phyloP scores from a whole-genome alignment of 306 rosid genomes.

The Aeschynomene evenia region DNA sequence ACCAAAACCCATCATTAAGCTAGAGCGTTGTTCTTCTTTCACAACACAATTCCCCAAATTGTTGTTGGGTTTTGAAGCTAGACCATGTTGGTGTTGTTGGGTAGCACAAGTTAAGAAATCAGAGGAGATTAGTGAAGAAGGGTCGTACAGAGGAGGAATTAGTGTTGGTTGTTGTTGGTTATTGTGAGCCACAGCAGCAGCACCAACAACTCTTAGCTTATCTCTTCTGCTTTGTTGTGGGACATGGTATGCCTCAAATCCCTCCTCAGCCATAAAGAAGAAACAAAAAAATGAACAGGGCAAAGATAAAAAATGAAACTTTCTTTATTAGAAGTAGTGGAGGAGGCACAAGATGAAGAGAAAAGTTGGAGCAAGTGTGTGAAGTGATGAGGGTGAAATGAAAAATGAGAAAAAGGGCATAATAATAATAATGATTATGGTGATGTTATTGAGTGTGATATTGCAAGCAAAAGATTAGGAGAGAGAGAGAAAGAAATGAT shows the following conservation, averaged over 20 bases:
- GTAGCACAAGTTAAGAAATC: conserved; percentile 36
- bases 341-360: not conserved
- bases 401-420: no score
- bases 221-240: conserved; percentile 93
- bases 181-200: conserved; percentile 40
- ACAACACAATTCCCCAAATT: conserved; percentile 11
- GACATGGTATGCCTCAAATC: conserved; percentile 80
- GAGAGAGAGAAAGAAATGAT: not conserved
- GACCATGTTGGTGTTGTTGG: not conserved
- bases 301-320: conserved; percentile 1
- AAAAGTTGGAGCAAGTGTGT: not conserved
- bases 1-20: conserved; percentile 54
- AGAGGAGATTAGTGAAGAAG: conserved; percentile 54
- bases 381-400: not conserved
- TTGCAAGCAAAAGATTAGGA: not conserved
- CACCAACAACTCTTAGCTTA: conserved; percentile 61
- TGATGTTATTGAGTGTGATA: not conserved
- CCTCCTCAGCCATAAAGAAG: conserved; percentile 75
- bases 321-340: not conserved
- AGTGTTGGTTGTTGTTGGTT: conserved; percentile 31
- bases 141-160: conserved; percentile 50
- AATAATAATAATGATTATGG: conserved; percentile 1
- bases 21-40: conserved; percentile 43
- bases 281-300: not conserved
- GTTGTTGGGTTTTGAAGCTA: conserved; percentile 1